phyloP scores from a whole-genome alignment of 352 stramenopile species.

The Globisporangium emineosum region DNA sequence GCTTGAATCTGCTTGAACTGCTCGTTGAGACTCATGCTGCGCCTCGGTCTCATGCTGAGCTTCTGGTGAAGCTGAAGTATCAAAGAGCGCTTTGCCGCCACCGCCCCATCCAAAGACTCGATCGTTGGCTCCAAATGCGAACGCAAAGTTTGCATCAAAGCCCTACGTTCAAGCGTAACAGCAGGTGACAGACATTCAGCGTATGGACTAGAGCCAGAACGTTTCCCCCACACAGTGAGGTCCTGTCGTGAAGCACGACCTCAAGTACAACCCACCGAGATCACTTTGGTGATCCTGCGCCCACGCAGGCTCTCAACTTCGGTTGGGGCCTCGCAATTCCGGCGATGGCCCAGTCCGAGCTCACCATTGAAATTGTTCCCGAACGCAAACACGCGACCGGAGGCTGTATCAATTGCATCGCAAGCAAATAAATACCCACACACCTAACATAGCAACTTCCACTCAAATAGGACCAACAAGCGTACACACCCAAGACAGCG shows the following conservation, averaged over 20 bases:
- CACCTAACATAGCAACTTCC: not conserved
- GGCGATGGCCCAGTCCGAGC: slow-evolving; percentile 54
- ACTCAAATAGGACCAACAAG: no score
- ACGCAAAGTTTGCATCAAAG: slow-evolving; percentile 67
- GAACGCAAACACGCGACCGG: slow-evolving; percentile 63
- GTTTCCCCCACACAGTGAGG: not conserved
- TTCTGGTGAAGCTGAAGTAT: slow-evolving; percentile 9
- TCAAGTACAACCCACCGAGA: slow-evolving; percentile 29
- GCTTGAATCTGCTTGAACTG: not conserved
- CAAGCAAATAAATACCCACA: not conserved
- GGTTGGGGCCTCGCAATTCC: slow-evolving; percentile 28
- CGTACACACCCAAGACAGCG: slow-evolving; percentile 36
- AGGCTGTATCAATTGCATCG: no score
- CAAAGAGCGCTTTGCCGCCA: slow-evolving; percentile 40
- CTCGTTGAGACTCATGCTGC: not conserved
- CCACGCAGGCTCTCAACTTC: slow-evolving; percentile 61
- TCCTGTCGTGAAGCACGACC: not conserved
- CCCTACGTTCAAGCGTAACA: slow-evolving; percentile 37
- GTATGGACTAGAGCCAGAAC: not conserved
- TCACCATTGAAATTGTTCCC: slow-evolving; percentile 66
- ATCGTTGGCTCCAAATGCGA: slow-evolving; percentile 76
- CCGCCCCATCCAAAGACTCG: slow-evolving; percentile 90
- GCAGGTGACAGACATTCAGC: no score
- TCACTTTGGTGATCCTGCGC: slow-evolving; percentile 35
- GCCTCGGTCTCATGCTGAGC: not conserved